phyloP scores from a whole-genome alignment of 2,329 filamentous ascomycete species.

The Aphanoascus verrucosus region DNA sequence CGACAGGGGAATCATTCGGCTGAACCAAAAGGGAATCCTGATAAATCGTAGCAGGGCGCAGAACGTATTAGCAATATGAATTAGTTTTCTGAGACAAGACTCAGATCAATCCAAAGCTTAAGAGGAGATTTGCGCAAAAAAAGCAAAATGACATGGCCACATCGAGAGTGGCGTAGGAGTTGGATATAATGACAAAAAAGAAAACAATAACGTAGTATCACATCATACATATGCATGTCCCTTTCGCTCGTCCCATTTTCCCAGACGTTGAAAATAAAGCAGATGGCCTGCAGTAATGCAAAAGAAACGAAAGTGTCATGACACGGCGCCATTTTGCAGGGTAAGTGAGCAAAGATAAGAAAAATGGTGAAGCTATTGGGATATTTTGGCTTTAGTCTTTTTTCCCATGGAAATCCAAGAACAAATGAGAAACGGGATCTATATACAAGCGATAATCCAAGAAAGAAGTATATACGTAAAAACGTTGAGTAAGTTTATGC shows the following conservation, averaged over 20 bases:
- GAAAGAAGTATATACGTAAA: not conserved
- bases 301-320: not conserved
- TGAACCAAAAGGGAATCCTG: no score
- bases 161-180: not conserved
- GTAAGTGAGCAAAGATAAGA: no score
- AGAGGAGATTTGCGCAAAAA: no score
- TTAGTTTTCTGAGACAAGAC: no score
- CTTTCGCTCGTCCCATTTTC: not conserved
- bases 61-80: no score
- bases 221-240: conserved; percentile 1
- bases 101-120: no score
- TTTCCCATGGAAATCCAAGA: not conserved
- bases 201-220: not conserved
- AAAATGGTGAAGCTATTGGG: no score
- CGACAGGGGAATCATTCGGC: no score
- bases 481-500: not conserved
- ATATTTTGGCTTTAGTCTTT: no score
- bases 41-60: no score
- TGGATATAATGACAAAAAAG: not conserved
- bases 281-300: not conserved
- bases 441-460: conserved; percentile 7
- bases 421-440: not conserved
- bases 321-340: no score
- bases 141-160: no score
- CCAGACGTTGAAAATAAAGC: not conserved